Evolutionary conservation across 179 eudicot species (phyloP).

Genomic region (Drosera spatulata): DNA sequence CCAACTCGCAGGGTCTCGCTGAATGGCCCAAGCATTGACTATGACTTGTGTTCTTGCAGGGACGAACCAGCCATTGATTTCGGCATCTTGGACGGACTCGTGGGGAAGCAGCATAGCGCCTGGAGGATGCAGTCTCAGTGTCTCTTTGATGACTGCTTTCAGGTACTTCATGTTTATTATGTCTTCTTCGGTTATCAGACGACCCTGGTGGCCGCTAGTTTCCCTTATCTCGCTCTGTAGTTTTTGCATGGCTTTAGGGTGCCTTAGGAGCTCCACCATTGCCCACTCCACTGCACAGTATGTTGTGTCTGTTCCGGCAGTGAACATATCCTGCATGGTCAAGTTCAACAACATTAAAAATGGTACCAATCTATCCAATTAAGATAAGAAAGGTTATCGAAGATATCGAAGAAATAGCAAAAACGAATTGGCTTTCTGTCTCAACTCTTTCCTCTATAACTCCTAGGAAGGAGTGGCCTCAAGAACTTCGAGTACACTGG

Average conservation of each 20-base stretch:
- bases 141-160: conserved; percentile 3
- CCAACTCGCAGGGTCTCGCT: conserved; percentile 10
- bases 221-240: conserved; percentile 18
- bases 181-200: conserved; percentile 9
- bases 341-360: background rate
- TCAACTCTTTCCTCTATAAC: no score
- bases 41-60: conserved; percentile 6
- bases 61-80: conserved; percentile 7
- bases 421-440: no score
- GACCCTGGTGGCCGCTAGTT: background rate
- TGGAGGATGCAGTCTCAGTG: conserved; percentile 16
- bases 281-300: conserved; percentile 9
- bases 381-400: background rate
- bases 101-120: conserved; percentile 6
- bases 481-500: no score
- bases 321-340: conserved; percentile 15
- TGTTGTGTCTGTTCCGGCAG: conserved; percentile 21
- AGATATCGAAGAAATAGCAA: background rate
- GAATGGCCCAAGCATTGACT: conserved; percentile 5
- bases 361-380: no score
- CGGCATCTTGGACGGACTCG: conserved; percentile 6
- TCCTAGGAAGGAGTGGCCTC: no score
- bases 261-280: conserved; percentile 3
- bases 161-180: conserved; percentile 6
- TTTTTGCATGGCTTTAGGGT: conserved; percentile 15